Base-by-base conservation (phyloP, 2,329 filamentous ascomycete species). In the Venturiaceae sp. region DNA sequence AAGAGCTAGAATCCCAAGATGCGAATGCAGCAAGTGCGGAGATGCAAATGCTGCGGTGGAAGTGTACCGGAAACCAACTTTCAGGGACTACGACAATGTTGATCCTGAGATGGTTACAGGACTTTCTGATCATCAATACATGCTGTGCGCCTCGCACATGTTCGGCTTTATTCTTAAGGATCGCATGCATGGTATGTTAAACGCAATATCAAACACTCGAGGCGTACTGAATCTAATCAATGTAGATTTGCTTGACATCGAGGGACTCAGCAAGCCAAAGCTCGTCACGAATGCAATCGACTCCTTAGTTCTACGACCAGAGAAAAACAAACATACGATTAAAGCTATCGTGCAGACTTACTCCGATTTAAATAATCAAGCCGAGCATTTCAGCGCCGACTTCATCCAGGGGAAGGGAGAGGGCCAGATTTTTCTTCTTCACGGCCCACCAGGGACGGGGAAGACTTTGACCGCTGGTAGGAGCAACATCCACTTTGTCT, bases 341-440 rank as follows among this genome's bases (percentile, higher is more conserved):
- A 16, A 16, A 13, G 13, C 13, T 13, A 9, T 50, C 44, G 44
- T 13, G 44, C 11, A 50, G 21, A 13, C 9, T 50, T 50, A 11
- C 44, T 9, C 13, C 9, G 13, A 23, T 9, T 9, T 16, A 9
- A 23, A 26, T 50, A 16, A 13, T 11, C 23, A 16, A 9, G 44
- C 9, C 9, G 23, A 50, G 21, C 44, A 50, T 26, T 26, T 9
- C 11, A 13, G 11, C 9, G 77, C 79, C 63, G 54, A 56, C 28
- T 30, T 56, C 26, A 23, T 56, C 9, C 32, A 53, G 30, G 57
- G 57, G 21, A 59, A 59, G 28, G 57, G 57, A 47, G 16, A 60
- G 26, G 65, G 65, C 1, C 13, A 65, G 16, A 63, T 66, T 11
- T 61, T 67, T 47, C 59, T 67, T 1, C 60, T 67, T 3, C 64